These are phyloP conservation scores for Chalaropsis ovoidea DNA, from an alignment of 2,329 filamentous ascomycete genomes.

Conservation along the genomic window DNA sequence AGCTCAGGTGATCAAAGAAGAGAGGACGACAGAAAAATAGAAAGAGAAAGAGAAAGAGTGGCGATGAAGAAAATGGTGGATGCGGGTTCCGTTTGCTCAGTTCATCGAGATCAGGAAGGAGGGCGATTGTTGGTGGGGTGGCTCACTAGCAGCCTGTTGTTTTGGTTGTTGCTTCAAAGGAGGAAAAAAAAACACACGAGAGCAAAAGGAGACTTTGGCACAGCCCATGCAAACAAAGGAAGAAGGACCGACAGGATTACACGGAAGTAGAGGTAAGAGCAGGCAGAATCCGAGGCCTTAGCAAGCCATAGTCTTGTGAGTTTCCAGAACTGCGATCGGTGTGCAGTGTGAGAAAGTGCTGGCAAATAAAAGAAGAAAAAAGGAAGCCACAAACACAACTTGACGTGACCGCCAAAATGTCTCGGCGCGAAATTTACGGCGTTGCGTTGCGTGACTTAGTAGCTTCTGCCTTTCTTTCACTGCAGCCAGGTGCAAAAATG, in stretches of 20 bases:
- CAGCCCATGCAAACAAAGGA: background rate
- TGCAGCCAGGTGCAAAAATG: background rate
- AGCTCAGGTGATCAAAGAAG: background rate
- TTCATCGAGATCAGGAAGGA: slow-evolving; percentile 5
- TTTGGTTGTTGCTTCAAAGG: slow-evolving; percentile 16
- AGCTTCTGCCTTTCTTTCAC: background rate
- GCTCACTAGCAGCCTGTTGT: slow-evolving; percentile 14
- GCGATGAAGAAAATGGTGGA: background rate
- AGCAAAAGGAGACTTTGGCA: slow-evolving; percentile 20
- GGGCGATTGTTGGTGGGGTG: slow-evolving; percentile 10
- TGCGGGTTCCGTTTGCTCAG: background rate
- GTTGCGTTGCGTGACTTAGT: slow-evolving; percentile 1
- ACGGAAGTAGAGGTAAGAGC: slow-evolving; percentile 5
- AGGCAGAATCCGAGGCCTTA: slow-evolving; percentile 1
- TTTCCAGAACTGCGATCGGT: background rate
- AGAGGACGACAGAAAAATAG: slow-evolving; percentile 6
- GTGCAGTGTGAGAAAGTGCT: background rate
- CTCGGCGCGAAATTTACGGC: background rate
- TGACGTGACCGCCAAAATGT: background rate
- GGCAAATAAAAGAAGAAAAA: background rate
- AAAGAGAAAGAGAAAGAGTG: slow-evolving; percentile 11
- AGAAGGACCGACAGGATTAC: background rate
- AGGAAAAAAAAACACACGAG: slow-evolving; percentile 16
- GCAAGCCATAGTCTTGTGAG: background rate
- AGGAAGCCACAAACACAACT: background rate